Base-by-base conservation (phyloP, 1,139 yeast species). In the Nakaseomyces uthaithaninus region DNA sequence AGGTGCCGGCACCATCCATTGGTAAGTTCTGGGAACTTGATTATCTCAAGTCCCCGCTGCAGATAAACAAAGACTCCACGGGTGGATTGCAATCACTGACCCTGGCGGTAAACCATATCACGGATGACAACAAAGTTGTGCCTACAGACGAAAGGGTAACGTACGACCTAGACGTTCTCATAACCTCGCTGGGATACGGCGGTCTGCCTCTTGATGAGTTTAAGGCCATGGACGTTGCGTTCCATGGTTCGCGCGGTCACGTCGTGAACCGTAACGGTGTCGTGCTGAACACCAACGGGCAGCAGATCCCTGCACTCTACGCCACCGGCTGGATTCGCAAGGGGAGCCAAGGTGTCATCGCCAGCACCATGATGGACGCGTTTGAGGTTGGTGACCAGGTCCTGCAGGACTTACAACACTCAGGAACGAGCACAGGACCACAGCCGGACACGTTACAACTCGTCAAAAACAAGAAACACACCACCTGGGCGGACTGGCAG, bases 241-340 rank as follows among this genome's bases (percentile, higher is more conserved):
- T 85, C 55, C 77, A 79, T 45, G 24, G 15, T 6, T 10, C 30
- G 8, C 61, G 61, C 7, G 85, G 86, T 26, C 64, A 69, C 33
- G 65, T 89, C n/a, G 65, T 70, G 3, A 84, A 82, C 50, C 55
- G 59, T 9, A 66, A 68, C 7, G 95, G 95, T 1, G 70, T 80
- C 39, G 73, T 82, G 0, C 52, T 72, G 11, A 57, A 64, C 12
- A 42, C 45, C 0, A 48, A 55, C 3, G 60, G 54, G n/a, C 49
- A 57, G 1, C 53, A 49, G 1, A 41, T 63, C 18, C 66, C 69
- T 1, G 84, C 89, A 0, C 65, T 85, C 49, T 91, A 87, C 53
- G 78, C 85, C 1, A 69, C 91, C 3, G 99, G 99, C 0, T 91
- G 99, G 99, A 81, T 89, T 41, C 77, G 82, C 45, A 80, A 74